Evolutionary conservation across 2,329 filamentous ascomycete genomes (phyloP).

Genomic region (Nigrospora osmanthi): DNA sequence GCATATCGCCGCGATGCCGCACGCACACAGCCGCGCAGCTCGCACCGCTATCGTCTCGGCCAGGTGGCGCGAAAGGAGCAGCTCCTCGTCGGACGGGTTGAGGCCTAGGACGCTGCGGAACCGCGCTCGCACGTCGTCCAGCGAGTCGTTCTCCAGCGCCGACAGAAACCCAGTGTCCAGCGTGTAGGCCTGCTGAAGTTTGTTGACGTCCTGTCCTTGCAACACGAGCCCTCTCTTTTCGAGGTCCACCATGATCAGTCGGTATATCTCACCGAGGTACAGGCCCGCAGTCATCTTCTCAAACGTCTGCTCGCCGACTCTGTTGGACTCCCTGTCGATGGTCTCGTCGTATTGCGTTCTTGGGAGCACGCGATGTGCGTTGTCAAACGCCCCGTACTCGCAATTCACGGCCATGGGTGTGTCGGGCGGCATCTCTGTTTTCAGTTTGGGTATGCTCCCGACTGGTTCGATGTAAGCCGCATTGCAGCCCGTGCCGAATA

Average conservation of each 20-base stretch:
- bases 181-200: conserved; percentile 60
- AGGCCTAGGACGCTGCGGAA: conserved; percentile 55
- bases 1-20: conserved; percentile 69
- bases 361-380: conserved; percentile 59
- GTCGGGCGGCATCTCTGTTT: conserved; percentile 60
- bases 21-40: conserved; percentile 61
- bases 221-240: conserved; percentile 53
- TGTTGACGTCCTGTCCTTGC: conserved; percentile 54
- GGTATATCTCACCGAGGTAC: conserved; percentile 66
- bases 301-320: conserved; percentile 63
- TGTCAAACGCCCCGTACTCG: conserved; percentile 68
- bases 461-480: conserved; percentile 71
- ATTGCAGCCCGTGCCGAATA: conserved; percentile 72
- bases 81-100: conserved; percentile 51
- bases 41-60: conserved; percentile 68
- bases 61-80: conserved; percentile 62
- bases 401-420: conserved; percentile 66
- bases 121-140: conserved; percentile 58
- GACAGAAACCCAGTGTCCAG: conserved; percentile 67
- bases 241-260: conserved; percentile 46
- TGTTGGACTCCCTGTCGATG: conserved; percentile 61
- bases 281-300: conserved; percentile 70
- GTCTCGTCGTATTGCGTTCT: conserved; percentile 59
- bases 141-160: conserved; percentile 63
- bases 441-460: conserved; percentile 63